A percentile compares a stretch with the other conserved stretches of the same genome.
These are phyloP conservation scores for Lentinula lateritia DNA, from an alignment of 768 basidiomycete species.

Conservation along the genomic window DNA sequence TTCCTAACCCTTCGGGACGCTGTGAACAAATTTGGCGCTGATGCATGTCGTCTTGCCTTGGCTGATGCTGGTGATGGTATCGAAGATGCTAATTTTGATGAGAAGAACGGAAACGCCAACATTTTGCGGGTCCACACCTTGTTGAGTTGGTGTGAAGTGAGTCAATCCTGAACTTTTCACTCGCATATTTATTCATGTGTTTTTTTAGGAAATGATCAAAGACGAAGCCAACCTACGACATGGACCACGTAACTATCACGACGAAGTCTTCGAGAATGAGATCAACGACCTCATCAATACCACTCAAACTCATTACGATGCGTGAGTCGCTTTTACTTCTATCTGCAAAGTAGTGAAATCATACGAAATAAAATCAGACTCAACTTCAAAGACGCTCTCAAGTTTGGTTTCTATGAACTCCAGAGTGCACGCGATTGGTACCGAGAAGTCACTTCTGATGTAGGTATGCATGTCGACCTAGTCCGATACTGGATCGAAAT, in stretches of 20 bases:
- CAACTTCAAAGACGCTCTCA: constrained; percentile 93
- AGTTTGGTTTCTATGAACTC: constrained; percentile 93
- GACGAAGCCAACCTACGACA: constrained; percentile 66
- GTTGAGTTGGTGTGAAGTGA: constrained; percentile 88
- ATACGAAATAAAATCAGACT: constrained; percentile 43
- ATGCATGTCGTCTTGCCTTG: constrained; percentile 85
- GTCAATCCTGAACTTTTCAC: not conserved
- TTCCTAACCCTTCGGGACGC: constrained; percentile 86
- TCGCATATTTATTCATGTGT: not conserved
- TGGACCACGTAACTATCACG: constrained; percentile 78
- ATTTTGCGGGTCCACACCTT: constrained; percentile 91
- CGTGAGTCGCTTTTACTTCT: constrained; percentile 42
- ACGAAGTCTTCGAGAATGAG: constrained; percentile 87
- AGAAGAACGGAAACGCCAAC: constrained; percentile 95
- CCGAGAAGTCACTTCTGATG: constrained; percentile 82
- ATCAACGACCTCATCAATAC: constrained; percentile 80
- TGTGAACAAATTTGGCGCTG: constrained; percentile 93
- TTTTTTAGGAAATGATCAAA: constrained; percentile 68
- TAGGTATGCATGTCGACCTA: constrained; percentile 89
- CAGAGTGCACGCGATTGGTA: constrained; percentile 94
- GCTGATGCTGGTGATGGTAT: constrained; percentile 97
- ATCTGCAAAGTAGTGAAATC: not conserved
- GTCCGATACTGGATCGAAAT: constrained; percentile 80
- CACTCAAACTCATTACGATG: constrained; percentile 75
- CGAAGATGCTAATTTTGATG: constrained; percentile 99